Percentiles rank a stretch among this genome's conserved stretches.
Conservation (phyloP, 768 basidiomycete species). For the Lactarius indigo region DNA sequence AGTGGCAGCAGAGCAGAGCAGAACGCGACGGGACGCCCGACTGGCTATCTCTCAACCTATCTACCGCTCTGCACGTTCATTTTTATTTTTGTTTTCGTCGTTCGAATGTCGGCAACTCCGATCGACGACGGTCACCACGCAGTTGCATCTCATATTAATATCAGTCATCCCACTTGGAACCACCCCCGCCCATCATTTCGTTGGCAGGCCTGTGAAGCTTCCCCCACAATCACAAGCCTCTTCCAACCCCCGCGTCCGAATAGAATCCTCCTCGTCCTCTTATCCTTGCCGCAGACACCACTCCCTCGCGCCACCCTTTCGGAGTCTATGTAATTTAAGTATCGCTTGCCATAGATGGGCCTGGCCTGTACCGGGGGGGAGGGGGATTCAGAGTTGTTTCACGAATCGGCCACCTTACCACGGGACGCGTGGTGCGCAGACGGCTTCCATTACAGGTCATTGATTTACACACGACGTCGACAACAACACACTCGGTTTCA, state of each 20-base stretch:
- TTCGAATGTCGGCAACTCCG: not conserved
- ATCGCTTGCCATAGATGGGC: not conserved
- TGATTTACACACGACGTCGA: not conserved
- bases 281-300: too few relatives aligned
- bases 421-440: not conserved
- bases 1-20: not conserved
- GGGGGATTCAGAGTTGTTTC: too few relatives aligned
- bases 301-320: not conserved
- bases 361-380: too few relatives aligned
- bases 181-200: too few relatives aligned
- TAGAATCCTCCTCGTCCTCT: not conserved
- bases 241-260: not conserved
- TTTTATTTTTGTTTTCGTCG: not conserved
- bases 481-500: not conserved
- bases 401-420: too few relatives aligned
- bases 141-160: not conserved
- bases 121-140: conserved; percentile 1
- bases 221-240: not conserved
- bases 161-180: not conserved
- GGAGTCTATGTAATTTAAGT: not conserved
- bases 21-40: not conserved
- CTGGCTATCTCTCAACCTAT: not conserved
- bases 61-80: not conserved
- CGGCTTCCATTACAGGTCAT: not conserved
- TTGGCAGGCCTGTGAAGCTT: too few relatives aligned